Conservation (phyloP, 192 early-diverging fungal genomes). For the Chytriomyces sp. region DNA sequence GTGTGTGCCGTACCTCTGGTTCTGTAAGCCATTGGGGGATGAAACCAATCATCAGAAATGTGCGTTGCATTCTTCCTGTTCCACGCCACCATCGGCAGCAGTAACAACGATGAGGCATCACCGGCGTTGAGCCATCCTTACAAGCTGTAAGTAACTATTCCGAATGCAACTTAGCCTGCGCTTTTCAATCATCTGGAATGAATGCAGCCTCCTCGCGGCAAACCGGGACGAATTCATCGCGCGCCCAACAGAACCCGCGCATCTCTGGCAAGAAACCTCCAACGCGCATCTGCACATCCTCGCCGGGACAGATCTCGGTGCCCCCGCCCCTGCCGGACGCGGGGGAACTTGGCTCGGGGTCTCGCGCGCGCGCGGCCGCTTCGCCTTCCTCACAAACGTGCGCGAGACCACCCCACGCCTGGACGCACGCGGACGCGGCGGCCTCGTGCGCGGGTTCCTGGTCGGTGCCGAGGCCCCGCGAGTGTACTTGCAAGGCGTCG, state of each 20-base stretch:
- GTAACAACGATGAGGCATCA: too few relatives aligned
- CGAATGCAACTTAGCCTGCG: too few relatives aligned
- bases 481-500: neutral
- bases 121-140: too few relatives aligned
- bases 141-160: too few relatives aligned
- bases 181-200: too few relatives aligned
- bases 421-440: constrained; percentile 29
- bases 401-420: constrained; percentile 33
- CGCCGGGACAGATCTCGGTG: constrained; percentile 31
- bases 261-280: constrained; percentile 38
- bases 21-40: too few relatives aligned
- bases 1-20: too few relatives aligned
- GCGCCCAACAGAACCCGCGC: constrained; percentile 23
- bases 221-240: constrained; percentile 44
- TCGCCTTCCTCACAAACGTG: constrained; percentile 43
- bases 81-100: too few relatives aligned
- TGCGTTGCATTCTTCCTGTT: too few relatives aligned
- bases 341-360: constrained; percentile 38
- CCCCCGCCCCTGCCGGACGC: neutral
- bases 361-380: constrained; percentile 4
- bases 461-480: neutral
- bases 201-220: constrained; percentile 19
- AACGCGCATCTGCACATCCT: constrained; percentile 23
- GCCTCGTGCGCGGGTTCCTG: constrained; percentile 33
- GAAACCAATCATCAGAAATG: too few relatives aligned